Base-by-base conservation (phyloP, 257 asterid species). In the Plantago elongata region DNA sequence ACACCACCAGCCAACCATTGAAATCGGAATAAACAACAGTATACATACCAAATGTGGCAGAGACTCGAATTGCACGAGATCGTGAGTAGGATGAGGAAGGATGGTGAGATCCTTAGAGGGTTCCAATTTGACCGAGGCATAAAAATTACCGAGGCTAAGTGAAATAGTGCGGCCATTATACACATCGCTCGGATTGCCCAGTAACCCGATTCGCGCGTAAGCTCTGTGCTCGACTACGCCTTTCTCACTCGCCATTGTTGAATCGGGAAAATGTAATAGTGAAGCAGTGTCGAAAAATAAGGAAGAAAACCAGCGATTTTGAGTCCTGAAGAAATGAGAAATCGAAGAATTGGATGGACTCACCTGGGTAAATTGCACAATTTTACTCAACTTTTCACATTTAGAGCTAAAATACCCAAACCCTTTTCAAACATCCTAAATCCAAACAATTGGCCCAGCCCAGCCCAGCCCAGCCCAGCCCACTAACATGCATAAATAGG, bases 141-240 rank as follows among this genome's bases (percentile, higher is more conserved):
- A 87, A 78, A 90, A 90, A 45, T 85, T 90, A 34, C 71, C 88
- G 56, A 89, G 81, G 76, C 85, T 84, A 61, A 89, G 75, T 0
- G 97, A 87, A 11, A 87, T 87, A 10, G 97, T 62, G 11, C 87
- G 81, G 7, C 97, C 97, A 43, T 73, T 13, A 71, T 90, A 90
- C 3, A 90, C 97, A 15, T 90, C 97, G 63, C 96, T 90, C 18
- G 97, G 97, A 57, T 90, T 90, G 5, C 95, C 97, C 58, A 87
- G 61, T 1, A 90, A 54, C 51, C 95, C 97, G 10, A 84, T 79
- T 51, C 97, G 77, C 3, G 95, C 95, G 45, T 83, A 81, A 1
- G 91, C 76, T 74, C 57, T 81, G 84, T 84, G 92, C 74, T 87
- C 95, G 27, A 89, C 81, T 69, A 47, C 70, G 13, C 13, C 51